phyloP scores from a whole-genome alignment of 2,329 filamentous ascomycete species.

The Colletotrichum sp. region DNA sequence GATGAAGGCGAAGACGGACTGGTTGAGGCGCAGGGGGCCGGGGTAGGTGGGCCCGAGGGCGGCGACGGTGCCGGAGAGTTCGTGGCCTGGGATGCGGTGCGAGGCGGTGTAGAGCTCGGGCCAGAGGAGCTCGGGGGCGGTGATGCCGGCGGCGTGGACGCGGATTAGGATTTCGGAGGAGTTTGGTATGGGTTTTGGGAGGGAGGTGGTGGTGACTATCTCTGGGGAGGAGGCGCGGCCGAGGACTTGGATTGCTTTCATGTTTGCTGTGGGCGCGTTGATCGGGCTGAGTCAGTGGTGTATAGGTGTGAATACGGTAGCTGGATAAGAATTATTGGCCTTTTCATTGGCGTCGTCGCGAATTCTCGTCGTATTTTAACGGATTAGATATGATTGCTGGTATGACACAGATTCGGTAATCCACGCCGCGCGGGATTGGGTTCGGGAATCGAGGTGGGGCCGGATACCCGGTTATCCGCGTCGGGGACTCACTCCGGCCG shows the following conservation, averaged over 20 bases:
- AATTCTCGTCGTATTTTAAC: too few species aligned
- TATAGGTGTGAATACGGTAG: too few species aligned
- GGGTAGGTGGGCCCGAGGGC: conserved; percentile 28
- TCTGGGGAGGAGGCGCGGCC: conserved; percentile 26
- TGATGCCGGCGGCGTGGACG: conserved; percentile 37
- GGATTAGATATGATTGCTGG: not conserved
- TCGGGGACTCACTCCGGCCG: not conserved
- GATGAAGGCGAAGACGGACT: conserved; percentile 33
- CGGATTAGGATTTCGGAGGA: conserved; percentile 30
- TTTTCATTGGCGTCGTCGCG: too few species aligned
- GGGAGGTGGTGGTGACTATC: conserved; percentile 15
- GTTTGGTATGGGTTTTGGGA: conserved; percentile 24
- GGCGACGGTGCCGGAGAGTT: conserved; percentile 36
- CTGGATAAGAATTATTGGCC: too few species aligned
- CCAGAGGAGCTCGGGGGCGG: conserved; percentile 38
- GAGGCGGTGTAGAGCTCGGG: conserved; percentile 30
- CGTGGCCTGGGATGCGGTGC: conserved; percentile 36
- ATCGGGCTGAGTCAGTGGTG: not conserved
- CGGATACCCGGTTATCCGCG: not conserved
- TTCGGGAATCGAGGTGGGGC: not conserved
- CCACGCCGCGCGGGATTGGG: not conserved
- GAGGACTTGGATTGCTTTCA: conserved; percentile 38
- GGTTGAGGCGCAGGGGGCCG: conserved; percentile 21
- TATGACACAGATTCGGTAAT: not conserved
- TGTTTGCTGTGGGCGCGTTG: conserved; percentile 23